Percentiles rank a stretch among this genome's conserved stretches.
These are phyloP conservation scores for Naganishia antarctica DNA, from an alignment of 768 basidiomycete genomes.

Conservation along the genomic window DNA sequence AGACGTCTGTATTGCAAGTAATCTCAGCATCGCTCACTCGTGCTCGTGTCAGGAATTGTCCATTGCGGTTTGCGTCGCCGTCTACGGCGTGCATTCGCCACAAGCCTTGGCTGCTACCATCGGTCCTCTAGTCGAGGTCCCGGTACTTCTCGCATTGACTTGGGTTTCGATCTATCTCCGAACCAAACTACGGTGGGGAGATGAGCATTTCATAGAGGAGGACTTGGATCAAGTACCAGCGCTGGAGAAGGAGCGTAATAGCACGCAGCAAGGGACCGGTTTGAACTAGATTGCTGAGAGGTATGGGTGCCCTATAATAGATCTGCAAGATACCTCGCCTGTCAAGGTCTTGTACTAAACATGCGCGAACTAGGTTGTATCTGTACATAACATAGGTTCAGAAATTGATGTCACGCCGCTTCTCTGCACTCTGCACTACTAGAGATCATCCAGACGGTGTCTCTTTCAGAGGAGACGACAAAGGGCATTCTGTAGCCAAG, in stretches of 20 bases:
- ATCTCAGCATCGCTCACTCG: too few relatives aligned
- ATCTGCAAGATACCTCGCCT: too few relatives aligned
- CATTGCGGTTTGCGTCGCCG: constrained; percentile 72
- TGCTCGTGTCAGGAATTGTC: constrained; percentile 63
- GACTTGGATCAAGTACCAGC: not conserved
- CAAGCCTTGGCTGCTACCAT: constrained; percentile 73
- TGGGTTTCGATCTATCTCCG: constrained; percentile 52
- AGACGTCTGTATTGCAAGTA: too few relatives aligned
- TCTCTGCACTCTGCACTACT: too few relatives aligned
- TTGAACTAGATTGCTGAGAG: not conserved
- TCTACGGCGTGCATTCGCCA: constrained; percentile 70
- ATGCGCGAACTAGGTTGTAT: too few relatives aligned
- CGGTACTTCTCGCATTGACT: constrained; percentile 65
- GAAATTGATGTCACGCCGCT: too few relatives aligned
- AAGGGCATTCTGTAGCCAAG: too few relatives aligned
- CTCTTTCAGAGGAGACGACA: too few relatives aligned
- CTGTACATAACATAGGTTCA: too few relatives aligned
- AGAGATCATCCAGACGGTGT: too few relatives aligned
- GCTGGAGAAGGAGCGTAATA: not conserved
- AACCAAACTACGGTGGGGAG: constrained; percentile 18
- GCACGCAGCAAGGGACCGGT: not conserved
- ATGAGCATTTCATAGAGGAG: constrained; percentile 7
- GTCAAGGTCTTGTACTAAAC: too few relatives aligned
- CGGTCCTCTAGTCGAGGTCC: constrained; percentile 55
- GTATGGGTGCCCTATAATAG: too few relatives aligned